These are phyloP conservation scores for Aspergillus pseudoviridinutans DNA, from an alignment of 2,329 filamentous ascomycete species.

Conservation along the genomic window DNA sequence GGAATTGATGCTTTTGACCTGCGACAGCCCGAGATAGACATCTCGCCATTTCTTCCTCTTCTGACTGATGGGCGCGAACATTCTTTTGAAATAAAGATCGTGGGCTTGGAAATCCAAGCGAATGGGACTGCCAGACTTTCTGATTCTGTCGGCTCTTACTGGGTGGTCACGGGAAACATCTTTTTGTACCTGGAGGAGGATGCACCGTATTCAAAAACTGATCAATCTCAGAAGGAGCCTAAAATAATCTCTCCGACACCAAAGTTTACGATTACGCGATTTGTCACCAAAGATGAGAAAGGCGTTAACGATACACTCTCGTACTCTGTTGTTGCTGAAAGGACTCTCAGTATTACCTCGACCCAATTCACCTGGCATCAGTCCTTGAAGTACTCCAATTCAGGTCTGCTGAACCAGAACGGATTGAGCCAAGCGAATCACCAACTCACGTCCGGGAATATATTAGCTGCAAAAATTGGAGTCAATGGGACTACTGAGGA, in stretches of 20 bases:
- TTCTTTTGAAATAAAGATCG: constrained; percentile 64
- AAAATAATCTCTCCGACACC: constrained; percentile 39
- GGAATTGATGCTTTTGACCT: constrained; percentile 77
- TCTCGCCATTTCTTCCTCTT: constrained; percentile 69
- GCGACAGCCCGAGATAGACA: constrained; percentile 74
- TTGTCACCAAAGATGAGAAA: constrained; percentile 31
- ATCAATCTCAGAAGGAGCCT: constrained; percentile 17
- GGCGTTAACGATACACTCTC: constrained; percentile 57
- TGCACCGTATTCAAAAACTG: background rate
- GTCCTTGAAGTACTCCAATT: constrained; percentile 52
- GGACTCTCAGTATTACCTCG: constrained; percentile 53
- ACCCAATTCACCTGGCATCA: constrained; percentile 55
- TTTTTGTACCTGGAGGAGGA: constrained; percentile 67
- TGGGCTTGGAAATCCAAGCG: constrained; percentile 58
- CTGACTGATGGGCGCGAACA: constrained; percentile 64
- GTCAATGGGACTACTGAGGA: constrained; percentile 28
- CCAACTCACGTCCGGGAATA: constrained; percentile 49
- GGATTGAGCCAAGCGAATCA: constrained; percentile 54
- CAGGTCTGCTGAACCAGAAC: constrained; percentile 51
- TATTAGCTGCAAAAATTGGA: constrained; percentile 28
- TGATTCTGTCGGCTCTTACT: constrained; percentile 59
- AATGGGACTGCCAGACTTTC: constrained; percentile 48
- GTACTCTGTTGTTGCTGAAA: constrained; percentile 56
- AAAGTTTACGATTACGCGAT: constrained; percentile 45
- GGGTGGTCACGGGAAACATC: constrained; percentile 74